Base-by-base conservation (phyloP, 2,329 filamentous ascomycete genomes). In the Aspergillus texensis region DNA sequence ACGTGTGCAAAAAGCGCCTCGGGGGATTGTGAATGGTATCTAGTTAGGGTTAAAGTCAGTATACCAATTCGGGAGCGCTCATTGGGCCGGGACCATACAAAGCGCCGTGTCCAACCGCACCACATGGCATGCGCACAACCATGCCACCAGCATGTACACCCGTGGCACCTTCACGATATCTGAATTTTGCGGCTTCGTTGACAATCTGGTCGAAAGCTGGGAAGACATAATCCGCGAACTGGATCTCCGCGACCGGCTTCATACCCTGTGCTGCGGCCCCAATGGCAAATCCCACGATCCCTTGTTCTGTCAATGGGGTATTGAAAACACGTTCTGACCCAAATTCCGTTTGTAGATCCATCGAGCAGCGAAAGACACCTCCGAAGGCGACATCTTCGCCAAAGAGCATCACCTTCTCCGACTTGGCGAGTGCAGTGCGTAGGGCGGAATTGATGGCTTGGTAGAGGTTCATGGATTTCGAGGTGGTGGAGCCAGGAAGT, bases 331-430 rank as follows among this genome's bases (percentile, higher is more conserved):
- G 86, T 62, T 95, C 91, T 2, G 88, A 85, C 10, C 95, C 95
- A 76, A 95, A 96, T 61, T 92, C 92, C 66, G 93, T 91, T 36
- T 93, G 89, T 19, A 99, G 85, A 71, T 94, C 92, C 88, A 95
- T 94, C 36, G 92, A 94, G 79, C 93, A 97, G 62, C 95, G 87
- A 75, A 99, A 99, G 19, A 99, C 95, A 60, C 95, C 95, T 48
- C 95, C 95, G 71, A 99, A 99, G 16, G 95, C 92, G 9, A 99
- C 93, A 75, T 99, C 95, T 79, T 99, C 95, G 48, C 95, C 95
- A 72, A 99, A 99, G 11, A 99, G 85, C 62, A 98, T 82, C 26
- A 97, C 93, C 21, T 90, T 89, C 67, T 96, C 92, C 71, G 97
- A 94, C 41, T 90, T 87, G 19, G 90, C 87, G 32, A 99, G 85